Evolutionary conservation across 208 protist genomes (phyloP).

Genomic region (Trypanosoma lewisi): DNA sequence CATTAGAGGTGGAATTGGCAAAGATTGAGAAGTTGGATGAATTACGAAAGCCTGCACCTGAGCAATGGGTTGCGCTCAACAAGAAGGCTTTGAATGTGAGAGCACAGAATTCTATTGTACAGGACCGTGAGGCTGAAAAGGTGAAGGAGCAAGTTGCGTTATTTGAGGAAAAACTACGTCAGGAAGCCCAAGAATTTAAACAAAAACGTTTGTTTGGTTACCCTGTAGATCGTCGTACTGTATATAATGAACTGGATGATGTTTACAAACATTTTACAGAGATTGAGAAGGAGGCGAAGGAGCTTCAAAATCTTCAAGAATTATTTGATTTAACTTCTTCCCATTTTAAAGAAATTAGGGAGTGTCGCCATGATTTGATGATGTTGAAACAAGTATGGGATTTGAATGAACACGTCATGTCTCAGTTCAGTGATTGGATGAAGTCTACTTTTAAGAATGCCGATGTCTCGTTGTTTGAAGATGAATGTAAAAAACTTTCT

Average conservation of each 20-base stretch:
- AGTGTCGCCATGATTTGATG: conserved; percentile 90
- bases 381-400: conserved; percentile 94
- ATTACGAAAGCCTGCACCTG: conserved; percentile 88
- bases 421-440: conserved; percentile 93
- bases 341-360: conserved; percentile 91
- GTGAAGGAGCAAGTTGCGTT: conserved; percentile 84
- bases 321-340: conserved; percentile 94
- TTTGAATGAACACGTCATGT: conserved; percentile 90
- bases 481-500: conserved; percentile 93
- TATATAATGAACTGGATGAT: conserved; percentile 87
- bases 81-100: conserved; percentile 94
- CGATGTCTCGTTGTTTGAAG: conserved; percentile 90
- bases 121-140: conserved; percentile 92
- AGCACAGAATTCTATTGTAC: conserved; percentile 89
- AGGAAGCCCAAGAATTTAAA: conserved; percentile 81
- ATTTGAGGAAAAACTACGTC: conserved; percentile 75
- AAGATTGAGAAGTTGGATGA: conserved; percentile 92
- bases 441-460: conserved; percentile 92
- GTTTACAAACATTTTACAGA: conserved; percentile 78
- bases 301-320: conserved; percentile 91
- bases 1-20: conserved; percentile 71
- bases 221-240: conserved; percentile 54
- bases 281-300: conserved; percentile 86
- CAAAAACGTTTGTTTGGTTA: conserved; percentile 87
- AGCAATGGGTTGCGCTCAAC: conserved; percentile 89